A percentile compares a stretch with the other conserved stretches of the same genome.
phyloP scores from a whole-genome alignment of 768 basidiomycete genomes.

The Cyclocybe aegerita region DNA sequence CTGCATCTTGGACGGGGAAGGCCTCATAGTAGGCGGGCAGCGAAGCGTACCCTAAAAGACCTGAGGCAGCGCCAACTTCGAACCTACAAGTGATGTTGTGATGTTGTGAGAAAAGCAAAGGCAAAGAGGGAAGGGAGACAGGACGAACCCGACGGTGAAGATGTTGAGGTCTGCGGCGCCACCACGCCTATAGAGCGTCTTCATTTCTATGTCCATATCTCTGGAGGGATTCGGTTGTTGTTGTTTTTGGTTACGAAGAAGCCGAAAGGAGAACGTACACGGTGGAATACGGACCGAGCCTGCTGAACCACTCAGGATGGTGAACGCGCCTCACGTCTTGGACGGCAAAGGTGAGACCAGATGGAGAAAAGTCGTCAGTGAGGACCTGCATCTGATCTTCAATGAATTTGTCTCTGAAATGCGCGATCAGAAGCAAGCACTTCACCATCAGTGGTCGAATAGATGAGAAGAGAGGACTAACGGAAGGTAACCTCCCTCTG shows the following conservation, averaged over 20 bases:
- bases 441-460: background rate
- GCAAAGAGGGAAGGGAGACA: too few relatives aligned
- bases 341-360: conserved; percentile 35
- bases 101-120: background rate
- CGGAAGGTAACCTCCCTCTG: conserved; percentile 31
- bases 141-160: conserved; percentile 18
- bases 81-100: conserved; percentile 13
- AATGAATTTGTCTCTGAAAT: conserved; percentile 27
- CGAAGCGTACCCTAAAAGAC: conserved; percentile 33
- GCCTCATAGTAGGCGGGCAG: conserved; percentile 31
- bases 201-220: conserved; percentile 14
- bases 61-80: conserved; percentile 12
- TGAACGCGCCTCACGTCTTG: conserved; percentile 28
- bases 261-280: too few relatives aligned
- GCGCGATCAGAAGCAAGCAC: background rate
- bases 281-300: conserved; percentile 11
- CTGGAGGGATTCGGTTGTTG: background rate
- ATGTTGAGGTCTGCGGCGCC: conserved; percentile 16
- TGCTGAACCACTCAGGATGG: conserved; percentile 37
- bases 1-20: conserved; percentile 31
- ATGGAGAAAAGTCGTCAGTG: conserved; percentile 33
- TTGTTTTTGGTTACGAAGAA: background rate
- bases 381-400: conserved; percentile 35
- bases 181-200: conserved; percentile 11
- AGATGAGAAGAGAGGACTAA: conserved; percentile 12